Conservation (phyloP, 1,284 basidiomycete genomes). For the Malassezia caprae region DNA sequence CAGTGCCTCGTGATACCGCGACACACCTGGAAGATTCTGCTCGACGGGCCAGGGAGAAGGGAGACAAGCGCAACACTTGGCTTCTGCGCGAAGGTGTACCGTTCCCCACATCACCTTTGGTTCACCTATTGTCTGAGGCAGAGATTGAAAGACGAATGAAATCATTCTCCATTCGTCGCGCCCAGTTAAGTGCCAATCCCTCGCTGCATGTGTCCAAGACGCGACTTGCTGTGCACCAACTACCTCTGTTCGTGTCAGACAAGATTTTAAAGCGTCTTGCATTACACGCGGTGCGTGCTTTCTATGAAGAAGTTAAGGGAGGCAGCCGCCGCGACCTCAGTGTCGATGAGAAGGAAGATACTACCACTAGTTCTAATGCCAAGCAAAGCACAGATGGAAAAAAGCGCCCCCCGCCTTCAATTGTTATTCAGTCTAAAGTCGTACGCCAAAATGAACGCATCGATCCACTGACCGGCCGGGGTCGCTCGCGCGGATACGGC, state of each 20-base stretch:
- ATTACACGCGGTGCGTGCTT: slow-evolving; percentile 66
- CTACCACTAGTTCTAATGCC: slow-evolving; percentile 19
- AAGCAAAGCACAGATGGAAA: slow-evolving; percentile 37
- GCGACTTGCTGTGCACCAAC: slow-evolving; percentile 80
- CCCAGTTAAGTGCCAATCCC: slow-evolving; percentile 64
- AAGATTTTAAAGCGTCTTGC: slow-evolving; percentile 78
- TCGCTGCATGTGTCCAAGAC: slow-evolving; percentile 87
- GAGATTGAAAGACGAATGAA: slow-evolving; percentile 38
- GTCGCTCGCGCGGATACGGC: slow-evolving; percentile 83
- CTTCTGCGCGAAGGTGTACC: slow-evolving; percentile 70
- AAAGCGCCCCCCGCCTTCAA: slow-evolving; percentile 54
- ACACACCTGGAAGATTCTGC: slow-evolving; percentile 76
- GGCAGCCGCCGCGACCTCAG: slow-evolving; percentile 59
- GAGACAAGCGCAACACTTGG: slow-evolving; percentile 91
- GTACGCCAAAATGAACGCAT: slow-evolving; percentile 75
- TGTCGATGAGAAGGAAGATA: slow-evolving; percentile 61
- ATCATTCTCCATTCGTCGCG: slow-evolving; percentile 34
- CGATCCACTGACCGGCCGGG: slow-evolving; percentile 74
- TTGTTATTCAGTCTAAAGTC: slow-evolving; percentile 73
- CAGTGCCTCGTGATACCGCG: slow-evolving; percentile 81
- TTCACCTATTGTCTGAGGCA: slow-evolving; percentile 20
- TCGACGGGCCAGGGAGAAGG: slow-evolving; percentile 65
- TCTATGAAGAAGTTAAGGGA: slow-evolving; percentile 66
- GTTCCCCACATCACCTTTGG: slow-evolving; percentile 33
- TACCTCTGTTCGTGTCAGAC: slow-evolving; percentile 81